These are phyloP conservation scores for Diaporthe velutina DNA, from an alignment of 2,329 filamentous ascomycete genomes.

Conservation along the genomic window DNA sequence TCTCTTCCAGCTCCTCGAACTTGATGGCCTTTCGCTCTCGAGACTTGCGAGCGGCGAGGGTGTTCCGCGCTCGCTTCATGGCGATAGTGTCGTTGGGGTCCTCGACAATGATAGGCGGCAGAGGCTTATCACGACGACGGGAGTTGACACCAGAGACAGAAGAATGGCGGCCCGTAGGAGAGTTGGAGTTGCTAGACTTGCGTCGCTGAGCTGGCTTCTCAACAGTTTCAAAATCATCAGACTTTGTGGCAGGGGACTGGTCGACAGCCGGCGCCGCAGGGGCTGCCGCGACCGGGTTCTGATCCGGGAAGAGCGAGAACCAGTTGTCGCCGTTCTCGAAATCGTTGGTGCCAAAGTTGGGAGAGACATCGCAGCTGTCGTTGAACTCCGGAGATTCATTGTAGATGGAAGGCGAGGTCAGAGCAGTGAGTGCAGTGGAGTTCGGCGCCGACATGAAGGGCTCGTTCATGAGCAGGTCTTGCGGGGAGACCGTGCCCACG, in stretches of 20 bases:
- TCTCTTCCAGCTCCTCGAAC: slow-evolving; percentile 79
- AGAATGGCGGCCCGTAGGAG: slow-evolving; percentile 70
- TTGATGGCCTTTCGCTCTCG: slow-evolving; percentile 86
- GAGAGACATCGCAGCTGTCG: slow-evolving; percentile 82
- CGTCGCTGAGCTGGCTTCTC: slow-evolving; percentile 57
- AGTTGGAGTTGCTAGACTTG: slow-evolving; percentile 62
- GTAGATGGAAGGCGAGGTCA: slow-evolving; percentile 87
- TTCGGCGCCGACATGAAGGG: slow-evolving; percentile 82
- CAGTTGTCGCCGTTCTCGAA: slow-evolving; percentile 70
- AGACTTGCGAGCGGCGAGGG: slow-evolving; percentile 92
- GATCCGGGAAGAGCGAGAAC: slow-evolving; percentile 80
- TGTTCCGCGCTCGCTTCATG: slow-evolving; percentile 94
- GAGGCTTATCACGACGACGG: slow-evolving; percentile 83
- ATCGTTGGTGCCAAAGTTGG: slow-evolving; percentile 76
- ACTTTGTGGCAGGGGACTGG: slow-evolving; percentile 57
- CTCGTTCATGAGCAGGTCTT: slow-evolving; percentile 81
- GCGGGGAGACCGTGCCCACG: slow-evolving; percentile 83
- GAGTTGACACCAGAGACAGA: slow-evolving; percentile 77
- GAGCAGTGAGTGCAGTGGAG: slow-evolving; percentile 83
- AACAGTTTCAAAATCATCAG: slow-evolving; percentile 63
- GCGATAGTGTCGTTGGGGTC: slow-evolving; percentile 82
- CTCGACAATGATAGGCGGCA: slow-evolving; percentile 82
- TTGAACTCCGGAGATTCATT: slow-evolving; percentile 81
- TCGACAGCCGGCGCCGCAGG: slow-evolving; percentile 48
- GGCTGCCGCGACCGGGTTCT: slow-evolving; percentile 45